These are phyloP conservation scores for Gaeumannomyces tritici DNA, from an alignment of 2,329 filamentous ascomycete genomes.

Conservation along the genomic window DNA sequence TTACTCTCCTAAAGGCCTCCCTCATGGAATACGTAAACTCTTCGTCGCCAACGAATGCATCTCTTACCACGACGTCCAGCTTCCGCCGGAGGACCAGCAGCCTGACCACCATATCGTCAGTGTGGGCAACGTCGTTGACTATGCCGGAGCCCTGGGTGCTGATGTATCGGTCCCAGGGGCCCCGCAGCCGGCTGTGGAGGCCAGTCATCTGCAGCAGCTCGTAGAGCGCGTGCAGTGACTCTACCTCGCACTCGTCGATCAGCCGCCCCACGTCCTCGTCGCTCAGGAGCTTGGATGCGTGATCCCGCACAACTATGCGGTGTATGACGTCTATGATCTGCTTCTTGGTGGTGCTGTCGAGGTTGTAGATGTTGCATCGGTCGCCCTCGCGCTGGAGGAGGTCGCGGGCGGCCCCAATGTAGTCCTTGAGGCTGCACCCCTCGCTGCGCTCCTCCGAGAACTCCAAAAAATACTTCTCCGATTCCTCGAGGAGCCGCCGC, in stretches of 20 bases:
- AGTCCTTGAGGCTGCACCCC: conserved; percentile 57
- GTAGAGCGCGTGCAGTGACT: conserved; percentile 69
- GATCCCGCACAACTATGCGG: conserved; percentile 57
- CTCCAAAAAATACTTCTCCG: conserved; percentile 55
- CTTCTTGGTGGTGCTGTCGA: conserved; percentile 75
- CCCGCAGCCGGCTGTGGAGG: conserved; percentile 59
- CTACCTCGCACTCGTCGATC: conserved; percentile 58
- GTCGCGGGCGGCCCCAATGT: conserved; percentile 59
- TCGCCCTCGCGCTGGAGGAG: conserved; percentile 64
- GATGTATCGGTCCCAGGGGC: conserved; percentile 73
- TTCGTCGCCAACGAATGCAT: conserved; percentile 70
- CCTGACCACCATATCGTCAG: conserved; percentile 77
- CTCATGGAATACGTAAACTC: conserved; percentile 68
- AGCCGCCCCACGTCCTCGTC: conserved; percentile 60
- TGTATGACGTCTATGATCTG: conserved; percentile 68
- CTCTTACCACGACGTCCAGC: conserved; percentile 66
- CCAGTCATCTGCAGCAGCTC: conserved; percentile 62
- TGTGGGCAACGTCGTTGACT: conserved; percentile 68
- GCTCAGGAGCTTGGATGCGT: conserved; percentile 57
- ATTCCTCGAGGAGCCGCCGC: conserved; percentile 58
- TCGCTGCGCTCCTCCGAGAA: conserved; percentile 61
- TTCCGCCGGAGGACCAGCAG: conserved; percentile 72
- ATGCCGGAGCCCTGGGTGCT: conserved; percentile 64
- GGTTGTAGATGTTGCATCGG: conserved; percentile 69
- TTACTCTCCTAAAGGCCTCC: conserved; percentile 80